These are phyloP conservation scores for Pleoardoris graminearum DNA, from an alignment of 2,329 filamentous ascomycete genomes.

Conservation along the genomic window DNA sequence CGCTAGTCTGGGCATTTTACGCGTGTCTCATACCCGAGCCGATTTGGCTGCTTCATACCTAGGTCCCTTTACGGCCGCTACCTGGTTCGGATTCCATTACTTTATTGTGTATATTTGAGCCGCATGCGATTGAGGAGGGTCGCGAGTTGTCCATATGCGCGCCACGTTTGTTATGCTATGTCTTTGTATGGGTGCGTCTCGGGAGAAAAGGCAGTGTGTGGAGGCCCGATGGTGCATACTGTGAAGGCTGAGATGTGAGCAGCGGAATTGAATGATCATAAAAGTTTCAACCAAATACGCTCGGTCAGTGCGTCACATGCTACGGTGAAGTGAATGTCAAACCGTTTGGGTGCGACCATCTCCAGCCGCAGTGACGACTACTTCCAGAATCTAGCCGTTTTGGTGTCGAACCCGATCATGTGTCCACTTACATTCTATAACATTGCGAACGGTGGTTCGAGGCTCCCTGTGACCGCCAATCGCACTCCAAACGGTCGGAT, in stretches of 20 bases:
- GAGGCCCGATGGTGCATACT: not conserved
- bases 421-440: not conserved
- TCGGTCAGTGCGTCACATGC: not conserved
- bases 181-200: constrained; percentile 7
- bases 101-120: constrained; percentile 19
- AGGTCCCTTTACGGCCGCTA: not conserved
- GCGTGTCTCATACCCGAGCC: constrained; percentile 25
- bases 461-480: too few species aligned
- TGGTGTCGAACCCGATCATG: too few species aligned
- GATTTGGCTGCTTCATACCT: constrained; percentile 8
- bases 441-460: too few species aligned
- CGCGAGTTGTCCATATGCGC: constrained; percentile 22
- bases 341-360: too few species aligned
- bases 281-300: too few species aligned
- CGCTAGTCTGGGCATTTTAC: constrained; percentile 15
- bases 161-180: constrained; percentile 22
- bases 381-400: not conserved
- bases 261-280: not conserved
- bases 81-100: constrained; percentile 3
- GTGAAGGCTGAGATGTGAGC: not conserved
- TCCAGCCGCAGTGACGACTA: not conserved
- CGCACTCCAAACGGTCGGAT: too few species aligned
- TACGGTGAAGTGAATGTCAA: too few species aligned
- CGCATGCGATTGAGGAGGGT: not conserved
- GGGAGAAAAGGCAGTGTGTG: not conserved